A percentile compares a stretch with the other conserved stretches of the same genome.
phyloP scores from a whole-genome alignment of 129 eudicot genomes.

The Centaurea solstitialis region DNA sequence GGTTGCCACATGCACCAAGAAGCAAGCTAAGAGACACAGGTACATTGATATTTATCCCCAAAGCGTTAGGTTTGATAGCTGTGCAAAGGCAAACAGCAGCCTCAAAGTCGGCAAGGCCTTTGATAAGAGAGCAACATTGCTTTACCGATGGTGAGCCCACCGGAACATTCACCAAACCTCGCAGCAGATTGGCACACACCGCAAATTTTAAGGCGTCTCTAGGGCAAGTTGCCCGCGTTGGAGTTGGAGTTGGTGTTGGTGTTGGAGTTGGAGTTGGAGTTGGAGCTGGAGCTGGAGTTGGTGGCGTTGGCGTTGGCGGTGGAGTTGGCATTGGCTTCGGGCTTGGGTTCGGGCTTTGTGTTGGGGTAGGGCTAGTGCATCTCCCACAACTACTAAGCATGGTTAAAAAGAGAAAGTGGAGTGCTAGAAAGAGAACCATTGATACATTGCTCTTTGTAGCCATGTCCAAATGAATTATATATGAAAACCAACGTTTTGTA shows the following conservation, averaged over 20 bases:
- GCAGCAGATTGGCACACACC: slow-evolving; percentile 32
- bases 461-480: slow-evolving; percentile 21
- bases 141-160: slow-evolving; percentile 43
- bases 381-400: slow-evolving; percentile 30
- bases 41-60: slow-evolving; percentile 53
- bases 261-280: neutral
- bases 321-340: neutral
- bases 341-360: neutral
- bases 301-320: neutral
- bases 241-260: neutral
- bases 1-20: slow-evolving; percentile 45
- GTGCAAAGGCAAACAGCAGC: slow-evolving; percentile 72
- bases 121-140: slow-evolving; percentile 51
- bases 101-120: slow-evolving; percentile 54
- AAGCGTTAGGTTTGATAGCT: slow-evolving; percentile 45
- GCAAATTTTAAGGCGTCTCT: slow-evolving; percentile 38
- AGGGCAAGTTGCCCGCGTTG: slow-evolving; percentile 26
- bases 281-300: neutral
- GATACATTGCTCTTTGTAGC: slow-evolving; percentile 31
- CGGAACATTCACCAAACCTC: slow-evolving; percentile 11
- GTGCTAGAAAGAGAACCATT: slow-evolving; percentile 34
- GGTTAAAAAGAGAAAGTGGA: slow-evolving; percentile 48
- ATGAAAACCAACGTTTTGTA: neutral
- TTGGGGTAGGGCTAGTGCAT: slow-evolving; percentile 25
- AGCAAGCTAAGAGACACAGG: slow-evolving; percentile 61